Conservation (phyloP, 805 yeast species). For the Candida silvatica region DNA sequence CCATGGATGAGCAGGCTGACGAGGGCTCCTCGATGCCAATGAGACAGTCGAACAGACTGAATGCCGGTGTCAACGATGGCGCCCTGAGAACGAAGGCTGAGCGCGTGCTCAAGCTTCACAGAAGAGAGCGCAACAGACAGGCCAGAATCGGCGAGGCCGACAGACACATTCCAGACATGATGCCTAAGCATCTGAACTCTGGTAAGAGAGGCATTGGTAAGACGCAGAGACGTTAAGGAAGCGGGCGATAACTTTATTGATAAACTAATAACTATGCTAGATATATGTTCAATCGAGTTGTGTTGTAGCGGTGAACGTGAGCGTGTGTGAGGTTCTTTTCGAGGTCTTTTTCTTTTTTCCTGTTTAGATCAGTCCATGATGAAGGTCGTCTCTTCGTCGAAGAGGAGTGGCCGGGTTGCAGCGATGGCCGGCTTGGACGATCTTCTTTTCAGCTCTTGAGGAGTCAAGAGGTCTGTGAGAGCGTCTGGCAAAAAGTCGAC, state of each 20-base stretch:
- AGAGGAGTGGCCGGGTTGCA: not conserved
- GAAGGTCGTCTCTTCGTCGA: not conserved
- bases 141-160: constrained; percentile 97
- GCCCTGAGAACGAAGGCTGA: constrained; percentile 76
- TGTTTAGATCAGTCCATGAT: constrained; percentile 3
- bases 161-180: constrained; percentile 74
- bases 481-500: constrained; percentile 82
- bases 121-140: constrained; percentile 86
- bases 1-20: constrained; percentile 5
- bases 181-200: constrained; percentile 90
- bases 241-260: too few species aligned
- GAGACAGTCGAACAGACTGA: constrained; percentile 69
- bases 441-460: constrained; percentile 65
- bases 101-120: constrained; percentile 78
- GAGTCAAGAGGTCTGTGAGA: constrained; percentile 72
- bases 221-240: constrained; percentile 63
- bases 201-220: constrained; percentile 97
- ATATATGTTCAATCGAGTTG: too few species aligned
- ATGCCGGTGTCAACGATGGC: constrained; percentile 81
- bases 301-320: too few species aligned
- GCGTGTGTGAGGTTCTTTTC: too few species aligned
- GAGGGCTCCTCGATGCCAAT: constrained; percentile 29
- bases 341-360: too few species aligned
- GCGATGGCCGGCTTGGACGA: constrained; percentile 35
- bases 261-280: too few species aligned